Percentiles rank a stretch among this genome's conserved stretches.
Conservation (phyloP, 2,329 filamentous ascomycete genomes). For the Sclerotiophoma versabilis region DNA sequence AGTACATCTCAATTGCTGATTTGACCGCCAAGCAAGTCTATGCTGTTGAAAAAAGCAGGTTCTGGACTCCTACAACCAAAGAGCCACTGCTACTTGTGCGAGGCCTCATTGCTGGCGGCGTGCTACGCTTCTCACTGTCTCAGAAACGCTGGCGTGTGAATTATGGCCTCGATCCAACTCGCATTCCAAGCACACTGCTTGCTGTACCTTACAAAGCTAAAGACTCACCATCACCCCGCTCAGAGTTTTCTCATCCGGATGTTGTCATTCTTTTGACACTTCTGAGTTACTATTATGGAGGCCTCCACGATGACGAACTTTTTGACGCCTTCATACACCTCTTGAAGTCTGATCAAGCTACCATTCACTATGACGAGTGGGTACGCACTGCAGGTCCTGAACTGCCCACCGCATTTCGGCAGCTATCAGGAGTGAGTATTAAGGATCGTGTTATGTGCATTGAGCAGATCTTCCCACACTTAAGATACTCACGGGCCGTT, state of each 20-base stretch:
- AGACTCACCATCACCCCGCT: conserved; percentile 66
- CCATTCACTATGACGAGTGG: conserved; percentile 61
- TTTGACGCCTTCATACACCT: conserved; percentile 58
- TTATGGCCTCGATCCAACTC: conserved; percentile 62
- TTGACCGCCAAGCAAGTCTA: conserved; percentile 42
- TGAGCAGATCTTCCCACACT: conserved; percentile 58
- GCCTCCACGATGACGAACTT: conserved; percentile 61
- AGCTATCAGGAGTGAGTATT: conserved; percentile 37
- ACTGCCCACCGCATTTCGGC: conserved; percentile 49
- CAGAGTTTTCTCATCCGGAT: conserved; percentile 74
- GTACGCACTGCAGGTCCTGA: conserved; percentile 40
- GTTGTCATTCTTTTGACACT: conserved; percentile 71
- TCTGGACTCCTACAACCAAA: conserved; percentile 50
- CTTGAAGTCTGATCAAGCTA: conserved; percentile 59
- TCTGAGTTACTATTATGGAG: conserved; percentile 71
- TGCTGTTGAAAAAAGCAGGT: conserved; percentile 20
- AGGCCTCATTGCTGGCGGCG: conserved; percentile 63
- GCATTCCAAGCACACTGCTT: conserved; percentile 60
- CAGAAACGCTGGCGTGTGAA: conserved; percentile 71
- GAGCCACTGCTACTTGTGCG: conserved; percentile 58
- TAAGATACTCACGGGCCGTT: conserved; percentile 60
- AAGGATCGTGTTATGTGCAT: conserved; percentile 60
- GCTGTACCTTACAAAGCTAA: conserved; percentile 71
- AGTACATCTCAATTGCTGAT: conserved; percentile 55
- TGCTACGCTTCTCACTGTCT: conserved; percentile 62